A percentile compares a stretch with the other conserved stretches of the same genome.
Evolutionary conservation across 441 rosid genomes (phyloP).

Genomic region (Aquilaria agallochum): DNA sequence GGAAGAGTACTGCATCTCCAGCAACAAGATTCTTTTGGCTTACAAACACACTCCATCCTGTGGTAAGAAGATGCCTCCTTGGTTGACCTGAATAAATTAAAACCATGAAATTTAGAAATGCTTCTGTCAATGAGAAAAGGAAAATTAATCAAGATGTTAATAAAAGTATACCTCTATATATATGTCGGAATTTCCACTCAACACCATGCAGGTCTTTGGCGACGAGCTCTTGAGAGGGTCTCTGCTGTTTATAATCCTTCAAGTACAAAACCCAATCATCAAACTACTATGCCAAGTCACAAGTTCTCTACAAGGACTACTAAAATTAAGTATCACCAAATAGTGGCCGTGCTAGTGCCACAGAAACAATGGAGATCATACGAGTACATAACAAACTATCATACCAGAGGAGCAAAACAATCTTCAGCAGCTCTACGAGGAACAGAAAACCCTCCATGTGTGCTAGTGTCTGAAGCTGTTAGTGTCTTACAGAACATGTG

Average conservation of each 20-base stretch:
- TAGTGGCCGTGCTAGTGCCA: too few relatives aligned
- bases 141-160: neutral
- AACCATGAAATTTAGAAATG: constrained; percentile 11
- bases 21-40: constrained; percentile 89
- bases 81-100: constrained; percentile 73
- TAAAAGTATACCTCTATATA: constrained; percentile 67
- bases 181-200: constrained; percentile 95
- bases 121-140: constrained; percentile 1
- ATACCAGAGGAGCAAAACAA: constrained; percentile 84
- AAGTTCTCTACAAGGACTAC: too few relatives aligned
- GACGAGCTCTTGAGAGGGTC: constrained; percentile 92
- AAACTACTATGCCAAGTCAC: too few relatives aligned
- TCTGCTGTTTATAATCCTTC: constrained; percentile 89
- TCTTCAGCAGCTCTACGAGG: constrained; percentile 93
- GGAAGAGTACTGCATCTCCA: constrained; percentile 90
- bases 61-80: constrained; percentile 93
- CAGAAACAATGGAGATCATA: too few relatives aligned
- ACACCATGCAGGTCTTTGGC: constrained; percentile 93
- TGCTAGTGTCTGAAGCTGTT: constrained; percentile 94
- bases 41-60: constrained; percentile 96
- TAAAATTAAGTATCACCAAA: too few relatives aligned
- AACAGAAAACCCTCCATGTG: constrained; percentile 97
- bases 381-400: too few relatives aligned
- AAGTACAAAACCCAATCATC: neutral
- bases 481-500: constrained; percentile 94